Evolutionary conservation across 2,329 filamentous ascomycete genomes (phyloP), one percentile per base, ranked within the genome.

Genomic region (Aspergillus candidus): DNA sequence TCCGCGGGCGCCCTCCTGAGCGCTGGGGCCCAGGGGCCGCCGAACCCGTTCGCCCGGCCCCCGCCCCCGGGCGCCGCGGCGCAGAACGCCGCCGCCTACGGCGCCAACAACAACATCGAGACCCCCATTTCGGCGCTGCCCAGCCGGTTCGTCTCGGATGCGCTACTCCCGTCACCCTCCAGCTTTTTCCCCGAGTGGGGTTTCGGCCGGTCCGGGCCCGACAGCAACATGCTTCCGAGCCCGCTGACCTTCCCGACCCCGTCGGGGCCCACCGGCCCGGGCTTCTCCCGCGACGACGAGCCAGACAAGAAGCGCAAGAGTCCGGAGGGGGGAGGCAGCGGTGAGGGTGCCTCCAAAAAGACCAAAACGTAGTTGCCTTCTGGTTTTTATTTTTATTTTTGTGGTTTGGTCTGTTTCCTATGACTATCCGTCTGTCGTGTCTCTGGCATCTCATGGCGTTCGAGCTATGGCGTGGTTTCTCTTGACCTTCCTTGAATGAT

Each of bases 121-220:
- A 93, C 93, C 0, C 93, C 93, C 0, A 89, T 94, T n/a, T 96
- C 90, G 2, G 90, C 91, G 3, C 74, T 98, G 10, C 93, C 93
- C 0, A 94, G 88, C 40, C 82, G 91, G 33, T 96, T 97, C 65
- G 83, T 97, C 55, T 85, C 83, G 46, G 88, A 86, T 52, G 88
- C 90, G 31, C 82, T 96, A 42, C 74, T 97, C 12, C 90, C 93
- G 0, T 94, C 88, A 44, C 93, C 93, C 0, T 94, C 86, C 51
- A 88, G 82, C 53, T 96, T 97, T 69, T 97, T 94, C 59, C 83
- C 86, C 0, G 89, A 94, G 51, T 96, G 90, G 90, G 83, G 85
- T 53, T 89, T 87, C 64, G 75, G 77, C 18, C 56, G 64, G 62
- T 82, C 64, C 63, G 77, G 59, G 66, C 63, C 73, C 44, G 86